These are phyloP conservation scores for Erythrophleum fordii DNA, from an alignment of 306 rosid species.

Conservation along the genomic window DNA sequence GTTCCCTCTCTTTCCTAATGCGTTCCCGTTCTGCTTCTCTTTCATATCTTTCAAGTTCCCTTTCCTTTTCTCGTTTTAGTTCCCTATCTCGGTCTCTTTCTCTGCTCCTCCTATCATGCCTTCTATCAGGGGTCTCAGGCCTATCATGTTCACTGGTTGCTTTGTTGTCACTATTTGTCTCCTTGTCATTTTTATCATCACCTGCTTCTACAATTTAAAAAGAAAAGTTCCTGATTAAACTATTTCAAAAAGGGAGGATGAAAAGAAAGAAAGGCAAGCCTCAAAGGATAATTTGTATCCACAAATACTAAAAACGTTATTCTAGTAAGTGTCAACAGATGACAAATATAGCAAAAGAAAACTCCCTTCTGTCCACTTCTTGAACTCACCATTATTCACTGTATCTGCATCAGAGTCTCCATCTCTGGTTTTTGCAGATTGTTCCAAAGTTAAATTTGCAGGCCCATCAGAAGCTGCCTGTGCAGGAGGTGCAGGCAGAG, in stretches of 20 bases:
- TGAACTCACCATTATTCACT: conserved; percentile 67
- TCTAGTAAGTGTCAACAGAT: conserved; percentile 12
- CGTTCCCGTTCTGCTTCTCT: conserved; percentile 98
- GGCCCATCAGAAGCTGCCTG: conserved; percentile 60
- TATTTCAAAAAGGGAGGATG: neutral
- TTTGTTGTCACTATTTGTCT: conserved; percentile 66
- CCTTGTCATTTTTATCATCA: conserved; percentile 80
- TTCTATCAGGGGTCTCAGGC: conserved; percentile 90
- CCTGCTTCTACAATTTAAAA: conserved; percentile 56
- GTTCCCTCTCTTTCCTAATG: conserved; percentile 93
- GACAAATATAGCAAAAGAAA: conserved; percentile 23
- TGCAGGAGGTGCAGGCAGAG: conserved; percentile 82
- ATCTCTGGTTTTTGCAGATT: conserved; percentile 70
- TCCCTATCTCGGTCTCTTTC: conserved; percentile 92
- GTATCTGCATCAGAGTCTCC: conserved; percentile 69
- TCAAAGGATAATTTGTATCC: neutral
- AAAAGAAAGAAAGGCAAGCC: neutral
- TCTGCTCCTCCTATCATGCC: conserved; percentile 83
- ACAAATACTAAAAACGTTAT: neutral
- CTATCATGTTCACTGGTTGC: conserved; percentile 72
- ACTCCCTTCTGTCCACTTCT: conserved; percentile 30
- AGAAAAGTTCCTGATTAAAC: conserved; percentile 24
- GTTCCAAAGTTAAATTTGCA: conserved; percentile 53
- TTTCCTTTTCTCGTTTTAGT: conserved; percentile 86
- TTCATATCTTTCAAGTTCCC: conserved; percentile 95